Evolutionary conservation across 2,329 filamentous ascomycete species (phyloP), one percentile per base, ranked within the genome.

Genomic region (Neonectria punicea): DNA sequence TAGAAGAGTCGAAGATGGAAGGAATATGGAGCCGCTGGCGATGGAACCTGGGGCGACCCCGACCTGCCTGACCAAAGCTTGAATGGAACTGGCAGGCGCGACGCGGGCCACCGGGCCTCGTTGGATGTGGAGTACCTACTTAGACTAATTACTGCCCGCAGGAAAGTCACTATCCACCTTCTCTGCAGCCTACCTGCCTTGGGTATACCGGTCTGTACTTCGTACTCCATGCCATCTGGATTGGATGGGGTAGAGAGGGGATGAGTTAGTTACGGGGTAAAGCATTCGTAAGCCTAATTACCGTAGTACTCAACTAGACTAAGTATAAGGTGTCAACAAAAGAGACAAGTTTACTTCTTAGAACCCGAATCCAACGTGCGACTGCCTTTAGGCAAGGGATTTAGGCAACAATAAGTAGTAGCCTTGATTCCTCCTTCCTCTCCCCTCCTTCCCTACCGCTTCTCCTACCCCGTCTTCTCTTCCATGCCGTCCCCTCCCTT

Each of bases 371-470:
- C 10, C n/a, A 25, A 53, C 6, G 32, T 53, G 58, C 39, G 34
- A 53, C 56, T 16, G 36, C 5, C 36, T 39, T 39, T 39, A 39
- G 25, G 25, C 6, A 25, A 25, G 25, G 25, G 25, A 6, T 53
- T 41, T 39, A 39, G 58, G 34, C 50, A 60, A 58, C 62, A 65
- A 68, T 66, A 68, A 70, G 18, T 59, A 58, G 59, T 68, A 69
- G 70, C 66, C 63, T 70, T 70, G 66, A 65, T 72, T 59, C 56
- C 67, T 67, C 64, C 46, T 63, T 58, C 56, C 66, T 58, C 46
- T 63, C 54, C 56, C 65, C 51, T 57, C 46, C 63, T 61, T 53
- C 34, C 41, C 34, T 36, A 28, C 61, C 61, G 44, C 59, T 61
- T n/a, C 36, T 16, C 13, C 36, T n/a, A 7, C 36, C 36, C 1